Evolutionary conservation across 176 grass and related monocot genomes (phyloP).

Genomic region (Leersia perrieri): DNA sequence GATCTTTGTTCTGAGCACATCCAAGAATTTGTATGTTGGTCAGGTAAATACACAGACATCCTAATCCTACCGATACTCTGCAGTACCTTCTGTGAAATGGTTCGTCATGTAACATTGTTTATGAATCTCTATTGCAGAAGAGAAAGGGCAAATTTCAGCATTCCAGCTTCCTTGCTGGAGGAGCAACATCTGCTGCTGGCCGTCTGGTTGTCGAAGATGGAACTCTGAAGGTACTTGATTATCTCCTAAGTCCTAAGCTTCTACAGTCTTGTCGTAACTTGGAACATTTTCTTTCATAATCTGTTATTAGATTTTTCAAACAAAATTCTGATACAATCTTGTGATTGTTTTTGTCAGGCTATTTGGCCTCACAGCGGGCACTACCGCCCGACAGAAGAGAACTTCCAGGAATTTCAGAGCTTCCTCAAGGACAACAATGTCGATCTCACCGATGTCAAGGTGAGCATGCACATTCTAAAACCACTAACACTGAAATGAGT

Average conservation of each 20-base stretch:
- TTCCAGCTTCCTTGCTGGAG: constrained; percentile 93
- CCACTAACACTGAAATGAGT: background rate
- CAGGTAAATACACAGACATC: constrained; percentile 57
- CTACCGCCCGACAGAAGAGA: constrained; percentile 84
- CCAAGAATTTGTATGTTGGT: constrained; percentile 74
- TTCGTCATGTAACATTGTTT: constrained; percentile 5
- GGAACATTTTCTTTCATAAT: too few species aligned
- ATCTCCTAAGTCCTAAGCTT: background rate
- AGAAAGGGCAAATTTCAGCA: constrained; percentile 96
- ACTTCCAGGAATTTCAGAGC: constrained; percentile 86
- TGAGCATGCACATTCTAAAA: constrained; percentile 3
- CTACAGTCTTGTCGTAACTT: background rate
- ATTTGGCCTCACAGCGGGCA: constrained; percentile 95
- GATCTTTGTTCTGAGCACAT: constrained; percentile 98
- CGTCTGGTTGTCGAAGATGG: constrained; percentile 80
- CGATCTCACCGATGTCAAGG: constrained; percentile 87
- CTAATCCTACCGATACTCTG: background rate
- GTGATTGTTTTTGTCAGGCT: constrained; percentile 44
- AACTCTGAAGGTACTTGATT: constrained; percentile 58
- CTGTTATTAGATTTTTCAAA: background rate
- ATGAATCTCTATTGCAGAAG: constrained; percentile 62
- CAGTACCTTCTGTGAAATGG: background rate
- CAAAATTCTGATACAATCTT: constrained; percentile 4
- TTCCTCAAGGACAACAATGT: constrained; percentile 80
- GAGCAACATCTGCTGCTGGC: constrained; percentile 86